A percentile compares a stretch with the other conserved stretches of the same genome.
Conservation (phyloP, 345 rosid species). For the Gossypium rotundifolium region DNA sequence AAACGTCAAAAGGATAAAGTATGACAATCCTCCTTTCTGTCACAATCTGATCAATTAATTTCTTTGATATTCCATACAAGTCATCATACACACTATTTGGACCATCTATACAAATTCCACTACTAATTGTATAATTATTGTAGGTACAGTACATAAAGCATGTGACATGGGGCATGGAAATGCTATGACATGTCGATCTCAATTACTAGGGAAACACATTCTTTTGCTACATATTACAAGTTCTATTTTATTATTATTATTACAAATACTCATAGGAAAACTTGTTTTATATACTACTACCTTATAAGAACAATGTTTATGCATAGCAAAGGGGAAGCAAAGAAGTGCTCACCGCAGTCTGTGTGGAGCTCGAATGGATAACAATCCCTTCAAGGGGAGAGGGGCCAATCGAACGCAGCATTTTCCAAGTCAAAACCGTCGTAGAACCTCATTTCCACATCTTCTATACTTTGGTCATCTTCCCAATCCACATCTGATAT, state of each 20-base stretch:
- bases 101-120: constrained; percentile 8
- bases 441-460: constrained; percentile 28
- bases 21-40: constrained; percentile 3
- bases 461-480: constrained; percentile 20
- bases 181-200: background rate
- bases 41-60: background rate
- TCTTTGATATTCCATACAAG: background rate
- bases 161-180: background rate
- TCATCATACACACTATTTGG: background rate
- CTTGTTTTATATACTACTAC: constrained; percentile 4
- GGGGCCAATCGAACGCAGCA: constrained; percentile 23
- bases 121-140: background rate
- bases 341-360: background rate
- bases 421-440: constrained; percentile 19
- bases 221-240: constrained; percentile 5
- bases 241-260: background rate
- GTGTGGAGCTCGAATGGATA: background rate
- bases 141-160: background rate
- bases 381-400: constrained; percentile 18
- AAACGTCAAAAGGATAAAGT: background rate
- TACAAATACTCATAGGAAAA: background rate
- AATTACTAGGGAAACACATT: background rate
- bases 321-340: background rate
- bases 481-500: constrained; percentile 17
- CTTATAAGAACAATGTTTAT: background rate